Evolutionary conservation across 1,284 basidiomycete species (phyloP).

Genomic region (Boletellus dicymbophilus): DNA sequence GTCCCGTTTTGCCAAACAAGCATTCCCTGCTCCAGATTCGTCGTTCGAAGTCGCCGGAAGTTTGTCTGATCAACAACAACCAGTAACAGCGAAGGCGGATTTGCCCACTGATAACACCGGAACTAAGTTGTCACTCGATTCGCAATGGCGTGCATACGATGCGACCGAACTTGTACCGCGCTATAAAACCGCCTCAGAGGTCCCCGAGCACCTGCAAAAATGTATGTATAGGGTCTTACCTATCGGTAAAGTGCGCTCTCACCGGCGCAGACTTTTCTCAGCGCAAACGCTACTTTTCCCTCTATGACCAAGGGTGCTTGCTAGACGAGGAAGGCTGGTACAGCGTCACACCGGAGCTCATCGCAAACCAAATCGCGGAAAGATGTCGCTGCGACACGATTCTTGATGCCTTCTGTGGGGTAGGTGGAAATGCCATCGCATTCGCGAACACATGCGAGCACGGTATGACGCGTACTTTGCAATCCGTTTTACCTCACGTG

Average conservation of each 20-base stretch:
- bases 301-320: slow-evolving; percentile 78
- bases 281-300: slow-evolving; percentile 77
- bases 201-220: slow-evolving; percentile 78
- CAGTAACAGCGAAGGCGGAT: neutral
- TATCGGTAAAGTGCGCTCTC: neutral
- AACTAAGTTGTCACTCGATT: neutral
- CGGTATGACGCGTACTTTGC: slow-evolving; percentile 50
- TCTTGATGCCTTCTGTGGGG: slow-evolving; percentile 95
- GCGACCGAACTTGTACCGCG: slow-evolving; percentile 71
- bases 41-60: slow-evolving; percentile 4
- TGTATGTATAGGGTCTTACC: slow-evolving; percentile 54
- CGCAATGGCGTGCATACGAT: slow-evolving; percentile 44
- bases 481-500: neutral
- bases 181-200: slow-evolving; percentile 62
- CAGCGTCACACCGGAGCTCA: slow-evolving; percentile 91
- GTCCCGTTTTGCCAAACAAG: slow-evolving; percentile 49
- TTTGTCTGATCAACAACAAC: neutral
- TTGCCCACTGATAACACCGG: neutral
- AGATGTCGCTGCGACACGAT: slow-evolving; percentile 84
- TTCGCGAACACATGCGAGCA: slow-evolving; percentile 94
- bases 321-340: slow-evolving; percentile 95
- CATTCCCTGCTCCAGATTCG: slow-evolving; percentile 29
- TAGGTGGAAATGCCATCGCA: slow-evolving; percentile 97
- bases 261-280: slow-evolving; percentile 77
- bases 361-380: slow-evolving; percentile 92